Base-by-base conservation (phyloP, 352 stramenopile genomes). In the Globisporangium alternatum region DNA sequence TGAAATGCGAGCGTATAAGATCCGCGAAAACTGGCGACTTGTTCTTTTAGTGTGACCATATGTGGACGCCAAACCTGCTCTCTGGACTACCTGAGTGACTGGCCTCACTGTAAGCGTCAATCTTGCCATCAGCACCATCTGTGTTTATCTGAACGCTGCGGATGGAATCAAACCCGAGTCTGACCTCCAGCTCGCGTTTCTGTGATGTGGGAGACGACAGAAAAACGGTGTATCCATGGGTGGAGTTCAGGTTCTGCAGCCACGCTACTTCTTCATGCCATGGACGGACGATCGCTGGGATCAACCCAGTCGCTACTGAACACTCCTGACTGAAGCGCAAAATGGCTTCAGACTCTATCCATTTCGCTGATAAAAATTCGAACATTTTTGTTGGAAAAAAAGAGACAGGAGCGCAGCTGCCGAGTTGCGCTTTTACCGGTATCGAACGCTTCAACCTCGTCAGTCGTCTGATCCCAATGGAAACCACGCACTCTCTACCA, bases 331-430 rank as follows among this genome's bases (percentile, higher is more conserved):
- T 55, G n/a, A 55, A 55, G 5, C 25, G 25, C 8, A 25, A 25
- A 37, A 55, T 55, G 48, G 48, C 13, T 55, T 55, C 48, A 55
- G 22, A 35, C 21, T 35, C 2, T 52, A 5, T 33, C 47, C 10
- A 22, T 55, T 28, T 35, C 25, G 25, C 13, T 37, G 30, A 28
- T 22, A 55, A 55, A 55, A 55, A 22, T 55, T 37, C 48, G 30
- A 56, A 41, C 19, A n/a, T 56, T 56, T 56, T 43, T 43, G 15
- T 8, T 17, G 25, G 51, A 19, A 17, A 56, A 56, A 56, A 56
- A 21, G 9, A 53, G 45, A 31, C 45, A 53, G 21, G 10, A 22
- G 25, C 8, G 49, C 49, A 56, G 49, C 49, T 56, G 49, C 28
- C 25, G 35, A 41, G 8, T 9, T 41, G 35, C 35, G 13, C 35